phyloP scores from a whole-genome alignment of 1,284 basidiomycete genomes.

The Cryptococcus sp. region DNA sequence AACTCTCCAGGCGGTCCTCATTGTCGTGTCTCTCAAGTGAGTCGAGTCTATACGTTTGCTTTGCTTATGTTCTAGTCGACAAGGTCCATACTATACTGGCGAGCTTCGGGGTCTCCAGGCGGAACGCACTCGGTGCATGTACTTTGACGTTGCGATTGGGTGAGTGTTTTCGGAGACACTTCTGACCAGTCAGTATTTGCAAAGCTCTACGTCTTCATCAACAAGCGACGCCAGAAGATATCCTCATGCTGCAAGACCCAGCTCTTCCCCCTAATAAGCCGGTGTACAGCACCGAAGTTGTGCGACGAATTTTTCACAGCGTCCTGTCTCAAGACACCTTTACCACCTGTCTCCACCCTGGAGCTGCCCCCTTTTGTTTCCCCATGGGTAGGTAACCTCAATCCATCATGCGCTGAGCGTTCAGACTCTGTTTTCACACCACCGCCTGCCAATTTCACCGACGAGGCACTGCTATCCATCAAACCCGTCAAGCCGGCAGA shows the following conservation, averaged over 20 bases:
- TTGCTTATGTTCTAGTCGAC: conserved; percentile 1
- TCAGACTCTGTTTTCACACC: conserved; percentile 8
- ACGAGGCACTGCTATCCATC: conserved; percentile 6
- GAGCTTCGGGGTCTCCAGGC: background rate
- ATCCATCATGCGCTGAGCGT: background rate
- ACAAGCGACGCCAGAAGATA: background rate
- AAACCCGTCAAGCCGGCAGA: background rate
- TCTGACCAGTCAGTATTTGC: conserved; percentile 1
- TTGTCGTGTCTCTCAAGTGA: conserved; percentile 7
- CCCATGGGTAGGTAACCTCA: conserved; percentile 3
- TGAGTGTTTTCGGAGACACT: background rate
- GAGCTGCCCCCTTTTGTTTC: conserved; percentile 4
- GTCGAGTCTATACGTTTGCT: background rate
- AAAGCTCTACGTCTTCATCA: conserved; percentile 11
- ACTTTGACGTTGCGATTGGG: conserved; percentile 15
- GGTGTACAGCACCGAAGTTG: conserved; percentile 8
- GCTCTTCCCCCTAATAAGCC: conserved; percentile 7
- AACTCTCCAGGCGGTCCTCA: conserved; percentile 4
- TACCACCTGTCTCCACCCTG: background rate
- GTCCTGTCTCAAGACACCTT: conserved; percentile 8
- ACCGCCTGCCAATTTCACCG: conserved; percentile 7
- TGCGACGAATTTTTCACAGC: conserved; percentile 6
- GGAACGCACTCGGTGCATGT: conserved; percentile 10
- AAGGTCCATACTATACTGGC: conserved; percentile 10
- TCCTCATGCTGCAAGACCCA: conserved; percentile 11